Evolutionary conservation across 2,329 filamentous ascomycete genomes (phyloP), one percentile per base, ranked within the genome.

Genomic region (Pseudocercospora macadamiae): DNA sequence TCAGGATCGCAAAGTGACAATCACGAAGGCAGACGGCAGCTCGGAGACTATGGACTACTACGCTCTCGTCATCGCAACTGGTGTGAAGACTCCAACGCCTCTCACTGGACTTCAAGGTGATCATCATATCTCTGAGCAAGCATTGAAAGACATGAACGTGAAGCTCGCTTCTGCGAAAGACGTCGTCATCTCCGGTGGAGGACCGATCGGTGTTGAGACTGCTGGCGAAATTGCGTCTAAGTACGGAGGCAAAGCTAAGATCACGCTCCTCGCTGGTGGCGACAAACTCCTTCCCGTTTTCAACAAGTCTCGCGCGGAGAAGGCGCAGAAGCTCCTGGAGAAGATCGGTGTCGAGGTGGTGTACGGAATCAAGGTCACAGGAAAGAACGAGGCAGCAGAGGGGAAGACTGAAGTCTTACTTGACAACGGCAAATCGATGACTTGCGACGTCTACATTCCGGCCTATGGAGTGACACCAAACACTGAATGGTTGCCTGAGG

Each of bases 11-110:
- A 79, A 70, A 1, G 75, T 86, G 5, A 71, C 74, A 2, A 74
- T 83, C 64, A 73, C 70, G 5, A 68, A 66, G n/a, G 59, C 59
- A 14, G 55, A 63, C 14, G 61, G 49, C 18, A 75, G 72, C 16
- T 69, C 68, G 18, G 70, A 71, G 16, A 68, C 64, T 26, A 62
- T 85, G 9, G 55, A 73, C 2, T 86, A 82, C 68, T 78, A 84
- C 63, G 79, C 81, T n/a, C 74, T 86, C 2, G 74, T 86, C 49
- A 79, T 86, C 58, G 82, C 83, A 7, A 83, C 82, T 0, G 83
- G 83, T 6, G 79, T 79, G 36, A 76, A 68, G 10, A 81, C 82
- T 1, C 70, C 75, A 8, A 74, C 78, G 23, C 73, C 77, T 0
- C 71, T 77, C 3, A 73, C 81, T 52, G 80, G 80, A 21, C 69